These are phyloP conservation scores for Aegilops sharonensis DNA, from an alignment of 176 grass and related monocot genomes.

Conservation along the genomic window DNA sequence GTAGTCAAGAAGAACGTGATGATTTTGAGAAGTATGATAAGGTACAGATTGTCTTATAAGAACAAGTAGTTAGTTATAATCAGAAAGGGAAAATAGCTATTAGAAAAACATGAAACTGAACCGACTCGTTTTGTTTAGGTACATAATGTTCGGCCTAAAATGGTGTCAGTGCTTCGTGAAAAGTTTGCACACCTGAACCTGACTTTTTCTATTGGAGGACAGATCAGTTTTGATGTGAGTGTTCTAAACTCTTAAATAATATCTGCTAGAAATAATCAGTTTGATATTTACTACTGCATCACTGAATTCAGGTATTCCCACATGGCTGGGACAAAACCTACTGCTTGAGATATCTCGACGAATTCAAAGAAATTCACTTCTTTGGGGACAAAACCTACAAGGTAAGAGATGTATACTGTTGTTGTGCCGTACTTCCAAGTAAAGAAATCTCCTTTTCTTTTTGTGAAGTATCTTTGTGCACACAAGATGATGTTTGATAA, in stretches of 20 bases:
- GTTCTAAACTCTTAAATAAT: too few relatives aligned
- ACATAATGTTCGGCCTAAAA: conserved; percentile 73
- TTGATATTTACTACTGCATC: too few relatives aligned
- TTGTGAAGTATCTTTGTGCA: neutral
- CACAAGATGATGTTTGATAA: too few relatives aligned
- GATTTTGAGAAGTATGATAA: conserved; percentile 91
- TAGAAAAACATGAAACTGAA: neutral
- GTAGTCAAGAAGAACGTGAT: conserved; percentile 91
- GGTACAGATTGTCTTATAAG: conserved; percentile 34
- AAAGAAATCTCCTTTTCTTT: neutral
- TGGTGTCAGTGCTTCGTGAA: conserved; percentile 79
- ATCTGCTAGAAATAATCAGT: too few relatives aligned
- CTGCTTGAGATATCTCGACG: conserved; percentile 47
- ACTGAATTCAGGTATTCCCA: too few relatives aligned
- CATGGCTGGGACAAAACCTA: too few relatives aligned
- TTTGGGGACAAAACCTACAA: conserved; percentile 97
- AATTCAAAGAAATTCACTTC: conserved; percentile 95
- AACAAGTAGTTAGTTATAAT: neutral
- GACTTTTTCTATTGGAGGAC: too few relatives aligned
- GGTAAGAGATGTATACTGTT: conserved; percentile 30
- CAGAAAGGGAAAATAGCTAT: neutral
- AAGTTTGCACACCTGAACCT: conserved; percentile 40
- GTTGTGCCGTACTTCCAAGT: conserved; percentile 9
- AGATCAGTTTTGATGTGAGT: too few relatives aligned
- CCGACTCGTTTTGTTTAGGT: conserved; percentile 42